These are phyloP conservation scores for Pseudogymnoascus sp. DNA, from an alignment of 2,329 filamentous ascomycete species.

Conservation along the genomic window DNA sequence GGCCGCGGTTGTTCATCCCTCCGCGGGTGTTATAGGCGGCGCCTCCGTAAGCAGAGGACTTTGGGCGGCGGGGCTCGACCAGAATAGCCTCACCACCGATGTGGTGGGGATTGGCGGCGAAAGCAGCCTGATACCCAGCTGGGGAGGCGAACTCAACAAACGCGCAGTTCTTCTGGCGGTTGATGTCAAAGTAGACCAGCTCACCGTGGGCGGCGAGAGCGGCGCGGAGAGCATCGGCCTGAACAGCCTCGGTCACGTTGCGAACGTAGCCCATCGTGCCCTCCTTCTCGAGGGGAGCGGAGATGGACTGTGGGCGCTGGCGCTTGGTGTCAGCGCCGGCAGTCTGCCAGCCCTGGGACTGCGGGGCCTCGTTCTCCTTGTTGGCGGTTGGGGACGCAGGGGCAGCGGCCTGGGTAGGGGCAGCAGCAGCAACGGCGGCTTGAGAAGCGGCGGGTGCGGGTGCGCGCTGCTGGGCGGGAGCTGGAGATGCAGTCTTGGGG, in stretches of 20 bases:
- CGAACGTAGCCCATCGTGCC: conserved; percentile 84
- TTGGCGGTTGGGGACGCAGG: conserved; percentile 42
- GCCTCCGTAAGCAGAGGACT: conserved; percentile 60
- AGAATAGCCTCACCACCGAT: conserved; percentile 74
- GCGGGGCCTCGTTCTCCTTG: conserved; percentile 27
- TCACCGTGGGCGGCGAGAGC: conserved; percentile 64
- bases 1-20: conserved; percentile 52
- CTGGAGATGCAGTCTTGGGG: conserved; percentile 47
- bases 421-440: conserved; percentile 30
- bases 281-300: conserved; percentile 59
- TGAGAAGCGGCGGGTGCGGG: conserved; percentile 36
- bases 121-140: conserved; percentile 74
- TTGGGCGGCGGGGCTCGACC: conserved; percentile 82
- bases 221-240: conserved; percentile 61
- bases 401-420: conserved; percentile 33
- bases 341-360: conserved; percentile 63
- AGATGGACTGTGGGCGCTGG: conserved; percentile 62
- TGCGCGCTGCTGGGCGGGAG: conserved; percentile 44
- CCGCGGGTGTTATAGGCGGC: conserved; percentile 56
- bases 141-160: conserved; percentile 86
- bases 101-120: conserved; percentile 74
- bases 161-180: conserved; percentile 87
- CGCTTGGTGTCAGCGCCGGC: conserved; percentile 69
- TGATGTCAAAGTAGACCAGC: conserved; percentile 66
- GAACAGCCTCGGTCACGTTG: conserved; percentile 85